Base-by-base conservation (phyloP, 2,329 filamentous ascomycete genomes). In the Chaetothyriales sp. region DNA sequence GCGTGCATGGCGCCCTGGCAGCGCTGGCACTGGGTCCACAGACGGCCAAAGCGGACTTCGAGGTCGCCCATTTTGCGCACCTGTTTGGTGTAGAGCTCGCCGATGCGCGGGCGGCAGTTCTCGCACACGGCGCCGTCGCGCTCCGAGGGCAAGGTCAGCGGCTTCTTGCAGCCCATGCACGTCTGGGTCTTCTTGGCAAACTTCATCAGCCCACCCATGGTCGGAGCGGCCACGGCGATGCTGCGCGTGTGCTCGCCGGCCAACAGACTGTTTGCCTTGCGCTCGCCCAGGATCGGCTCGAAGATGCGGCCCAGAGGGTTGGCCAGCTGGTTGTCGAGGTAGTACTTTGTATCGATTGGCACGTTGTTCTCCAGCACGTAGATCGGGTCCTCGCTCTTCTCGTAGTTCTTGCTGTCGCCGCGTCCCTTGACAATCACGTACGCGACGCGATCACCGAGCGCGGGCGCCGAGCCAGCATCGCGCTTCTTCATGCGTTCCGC, bases 121-220 rank as follows among this genome's bases (percentile, higher is more conserved):
- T 79, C 76, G 66, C 92, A 98, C 12, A 96, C 87, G 0, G 93
- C 92, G 3, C 90, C 90, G 4, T 78, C 78, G 58, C 77, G 80
- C 68, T 95, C 90, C 45, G 84, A 78, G 59, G 86, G 84, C 53
- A 80, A 80, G 5, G 79, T 81, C 47, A 98, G 75, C 2, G 92
- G 92, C 68, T 95, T 95, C 77, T 96, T 98, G 79, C 92, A 98
- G 2, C 89, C 92, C 84, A 98, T 94, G 67, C 92, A 98, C 0
- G 92, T 96, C 70, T 89, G 82, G 2, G 92, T 98, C 73, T 94
- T 95, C 72, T 95, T 95, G 32, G 92, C 79, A 64, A 96, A 98
- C 70, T 94, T 95, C 92, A 98, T 98, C 56, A 98, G 73, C 0
- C 92, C 92, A 51, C 92, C 92, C 55, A 95, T 79, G 0, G 84